Conservation (phyloP, 1,284 basidiomycete genomes). For the Leccinum ponderosum region DNA sequence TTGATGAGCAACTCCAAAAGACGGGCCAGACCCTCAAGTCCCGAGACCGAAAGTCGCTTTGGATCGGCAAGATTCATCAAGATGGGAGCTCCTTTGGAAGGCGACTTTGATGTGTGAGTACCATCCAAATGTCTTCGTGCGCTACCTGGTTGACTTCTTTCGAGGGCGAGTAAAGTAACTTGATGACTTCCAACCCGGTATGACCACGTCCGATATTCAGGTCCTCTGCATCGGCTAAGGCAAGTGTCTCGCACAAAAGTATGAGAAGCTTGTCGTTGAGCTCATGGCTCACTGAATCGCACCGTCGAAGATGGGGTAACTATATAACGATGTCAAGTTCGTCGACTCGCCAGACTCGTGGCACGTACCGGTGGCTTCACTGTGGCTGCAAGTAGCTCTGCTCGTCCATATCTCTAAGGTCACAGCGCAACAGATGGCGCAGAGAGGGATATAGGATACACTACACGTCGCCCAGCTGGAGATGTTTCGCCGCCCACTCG, state of each 20-base stretch:
- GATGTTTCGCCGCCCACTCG: background rate
- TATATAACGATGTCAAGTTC: background rate
- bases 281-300: slow-evolving; percentile 88
- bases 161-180: too few relatives aligned
- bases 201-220: too few relatives aligned
- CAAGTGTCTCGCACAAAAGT: too few relatives aligned
- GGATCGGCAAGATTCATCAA: slow-evolving; percentile 98
- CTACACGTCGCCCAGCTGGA: background rate
- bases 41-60: slow-evolving; percentile 43
- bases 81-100: slow-evolving; percentile 98
- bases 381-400: slow-evolving; percentile 67
- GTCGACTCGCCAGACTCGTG: slow-evolving; percentile 2
- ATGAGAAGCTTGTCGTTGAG: too few relatives aligned
- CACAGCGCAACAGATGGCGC: slow-evolving; percentile 83
- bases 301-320: slow-evolving; percentile 83
- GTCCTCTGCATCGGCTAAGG: too few relatives aligned
- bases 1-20: slow-evolving; percentile 94
- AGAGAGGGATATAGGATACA: slow-evolving; percentile 93
- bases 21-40: slow-evolving; percentile 94
- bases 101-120: slow-evolving; percentile 87
- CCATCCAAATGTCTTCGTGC: slow-evolving; percentile 62
- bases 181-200: too few relatives aligned
- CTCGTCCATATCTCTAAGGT: slow-evolving; percentile 80
- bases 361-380: slow-evolving; percentile 74
- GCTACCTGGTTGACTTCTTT: too few relatives aligned